These are phyloP conservation scores for Paxillus involutus DNA, from an alignment of 768 basidiomycete species.

Conservation along the genomic window DNA sequence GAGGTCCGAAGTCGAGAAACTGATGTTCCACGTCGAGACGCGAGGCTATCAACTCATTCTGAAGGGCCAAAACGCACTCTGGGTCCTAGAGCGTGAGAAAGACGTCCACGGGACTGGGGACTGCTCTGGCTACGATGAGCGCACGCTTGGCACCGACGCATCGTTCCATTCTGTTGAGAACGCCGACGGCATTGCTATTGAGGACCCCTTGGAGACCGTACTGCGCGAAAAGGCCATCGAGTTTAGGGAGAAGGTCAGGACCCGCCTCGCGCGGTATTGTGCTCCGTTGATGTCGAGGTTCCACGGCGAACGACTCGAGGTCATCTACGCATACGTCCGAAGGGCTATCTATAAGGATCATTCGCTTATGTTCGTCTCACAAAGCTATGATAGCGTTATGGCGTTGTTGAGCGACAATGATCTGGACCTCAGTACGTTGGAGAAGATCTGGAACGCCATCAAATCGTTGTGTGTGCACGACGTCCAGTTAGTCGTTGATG, in stretches of 20 bases:
- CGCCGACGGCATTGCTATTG: neutral
- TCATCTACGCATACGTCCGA: constrained; percentile 37
- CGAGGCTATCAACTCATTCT: constrained; percentile 37
- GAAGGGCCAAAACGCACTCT: constrained; percentile 33
- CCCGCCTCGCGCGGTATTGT: constrained; percentile 34
- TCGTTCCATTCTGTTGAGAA: constrained; percentile 12
- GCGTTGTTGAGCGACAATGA: constrained; percentile 28
- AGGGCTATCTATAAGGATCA: constrained; percentile 37
- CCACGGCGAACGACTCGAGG: constrained; percentile 32
- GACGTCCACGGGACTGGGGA: constrained; percentile 15
- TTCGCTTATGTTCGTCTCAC: constrained; percentile 37
- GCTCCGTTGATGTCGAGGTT: constrained; percentile 30
- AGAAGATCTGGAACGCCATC: constrained; percentile 35
- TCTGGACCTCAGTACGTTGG: constrained; percentile 31
- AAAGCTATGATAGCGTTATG: constrained; percentile 31
- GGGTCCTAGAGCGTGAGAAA: constrained; percentile 33
- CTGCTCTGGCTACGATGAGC: constrained; percentile 21
- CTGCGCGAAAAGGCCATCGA: constrained; percentile 32
- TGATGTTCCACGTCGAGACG: constrained; percentile 32
- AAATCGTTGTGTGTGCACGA: constrained; percentile 12
- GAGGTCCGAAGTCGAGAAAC: constrained; percentile 28
- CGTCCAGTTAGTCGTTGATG: no score
- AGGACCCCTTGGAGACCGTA: constrained; percentile 35
- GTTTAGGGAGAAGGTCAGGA: constrained; percentile 33
- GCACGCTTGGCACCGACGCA: neutral